A percentile compares a stretch with the other conserved stretches of the same genome.
Conservation (phyloP, 306 rosid species). For the Ziziphus jujuba region DNA sequence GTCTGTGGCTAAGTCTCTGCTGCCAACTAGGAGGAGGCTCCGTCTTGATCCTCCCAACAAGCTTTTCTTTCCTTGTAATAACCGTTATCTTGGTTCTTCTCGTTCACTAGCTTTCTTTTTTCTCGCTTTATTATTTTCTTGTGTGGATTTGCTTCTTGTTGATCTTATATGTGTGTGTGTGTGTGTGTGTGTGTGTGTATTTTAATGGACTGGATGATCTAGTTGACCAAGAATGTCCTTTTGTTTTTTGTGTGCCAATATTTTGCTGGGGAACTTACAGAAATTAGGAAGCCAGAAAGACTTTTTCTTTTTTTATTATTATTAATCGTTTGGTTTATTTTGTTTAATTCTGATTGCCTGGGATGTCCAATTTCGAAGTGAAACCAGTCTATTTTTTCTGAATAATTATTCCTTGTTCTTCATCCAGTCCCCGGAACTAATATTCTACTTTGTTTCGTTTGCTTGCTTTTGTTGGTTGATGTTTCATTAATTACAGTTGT, state of each 20-base stretch:
- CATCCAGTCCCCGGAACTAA: not conserved
- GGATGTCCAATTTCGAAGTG: not conserved
- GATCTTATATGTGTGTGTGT: no score
- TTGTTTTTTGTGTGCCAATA: slow-evolving; percentile 1
- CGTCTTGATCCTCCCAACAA: slow-evolving; percentile 96
- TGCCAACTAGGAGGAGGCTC: slow-evolving; percentile 77
- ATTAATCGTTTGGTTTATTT: not conserved
- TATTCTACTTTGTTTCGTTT: slow-evolving; percentile 16
- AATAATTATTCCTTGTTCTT: slow-evolving; percentile 22
- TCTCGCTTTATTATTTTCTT: slow-evolving; percentile 12
- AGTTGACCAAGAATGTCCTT: slow-evolving; percentile 16
- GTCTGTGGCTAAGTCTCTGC: slow-evolving; percentile 75
- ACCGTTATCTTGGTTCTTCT: slow-evolving; percentile 17
- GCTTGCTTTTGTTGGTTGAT: slow-evolving; percentile 3
- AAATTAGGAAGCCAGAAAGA: not conserved
- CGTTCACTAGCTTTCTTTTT: slow-evolving; percentile 1
- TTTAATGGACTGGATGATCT: not conserved
- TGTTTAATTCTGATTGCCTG: not conserved
- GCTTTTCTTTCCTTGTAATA: slow-evolving; percentile 85
- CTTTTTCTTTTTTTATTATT: slow-evolving; percentile 4
- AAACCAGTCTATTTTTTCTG: slow-evolving; percentile 6
- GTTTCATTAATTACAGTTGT: not conserved
- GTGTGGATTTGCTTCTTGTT: slow-evolving; percentile 13
- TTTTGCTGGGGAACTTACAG: not conserved
- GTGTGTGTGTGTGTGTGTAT: no score